Conservation (phyloP, 1,284 basidiomycete species). For the Cystobasidiaceae sp. region DNA sequence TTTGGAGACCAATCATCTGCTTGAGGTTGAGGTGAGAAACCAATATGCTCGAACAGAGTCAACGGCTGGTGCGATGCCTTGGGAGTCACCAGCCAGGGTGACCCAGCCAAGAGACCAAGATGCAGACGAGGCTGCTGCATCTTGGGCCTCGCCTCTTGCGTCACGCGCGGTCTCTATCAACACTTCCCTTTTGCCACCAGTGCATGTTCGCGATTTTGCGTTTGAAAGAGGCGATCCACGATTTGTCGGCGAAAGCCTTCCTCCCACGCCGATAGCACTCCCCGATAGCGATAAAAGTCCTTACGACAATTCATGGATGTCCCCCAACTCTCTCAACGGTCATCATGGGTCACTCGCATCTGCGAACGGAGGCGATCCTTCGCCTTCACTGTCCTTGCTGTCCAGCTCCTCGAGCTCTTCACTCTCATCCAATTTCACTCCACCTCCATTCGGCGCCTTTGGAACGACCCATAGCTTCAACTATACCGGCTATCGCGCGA, state of each 20-base stretch:
- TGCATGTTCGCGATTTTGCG: constrained; percentile 22
- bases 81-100: not conserved
- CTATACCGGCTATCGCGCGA: not conserved
- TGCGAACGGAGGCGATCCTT: not conserved
- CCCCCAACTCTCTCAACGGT: constrained; percentile 3
- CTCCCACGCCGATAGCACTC: constrained; percentile 9
- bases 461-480: constrained; percentile 17
- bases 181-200: not conserved
- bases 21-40: not conserved
- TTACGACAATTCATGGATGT: not conserved
- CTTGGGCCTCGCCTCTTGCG: too few species aligned
- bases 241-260: constrained; percentile 6
- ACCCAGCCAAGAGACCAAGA: not conserved
- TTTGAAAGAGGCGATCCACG: constrained; percentile 27
- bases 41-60: not conserved
- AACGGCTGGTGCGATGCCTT: not conserved
- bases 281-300: not conserved
- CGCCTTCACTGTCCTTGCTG: constrained; percentile 1
- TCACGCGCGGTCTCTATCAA: too few species aligned
- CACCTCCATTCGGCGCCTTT: constrained; percentile 25
- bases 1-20: too few species aligned
- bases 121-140: not conserved
- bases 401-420: constrained; percentile 13
- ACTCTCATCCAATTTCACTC: constrained; percentile 20
- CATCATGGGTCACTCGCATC: not conserved